These are phyloP conservation scores for Metroxylon sagu DNA, from an alignment of 176 grass and related monocot species.

Conservation along the genomic window DNA sequence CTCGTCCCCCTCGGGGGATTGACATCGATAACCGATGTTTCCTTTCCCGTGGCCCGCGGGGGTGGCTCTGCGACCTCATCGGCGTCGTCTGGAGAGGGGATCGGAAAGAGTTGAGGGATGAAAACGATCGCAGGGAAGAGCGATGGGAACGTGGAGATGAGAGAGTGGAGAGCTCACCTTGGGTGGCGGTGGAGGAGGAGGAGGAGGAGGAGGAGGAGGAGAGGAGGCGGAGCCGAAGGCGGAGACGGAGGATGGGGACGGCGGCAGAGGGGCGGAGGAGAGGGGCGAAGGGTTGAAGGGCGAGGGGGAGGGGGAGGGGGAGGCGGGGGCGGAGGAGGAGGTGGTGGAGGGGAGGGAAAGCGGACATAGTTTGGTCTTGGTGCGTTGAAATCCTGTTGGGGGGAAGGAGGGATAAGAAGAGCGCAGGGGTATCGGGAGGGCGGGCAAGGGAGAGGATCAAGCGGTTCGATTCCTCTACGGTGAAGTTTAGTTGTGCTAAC, in stretches of 20 bases:
- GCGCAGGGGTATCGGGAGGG: too few relatives aligned
- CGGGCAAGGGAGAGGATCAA: too few relatives aligned
- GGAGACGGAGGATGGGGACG: constrained; percentile 7
- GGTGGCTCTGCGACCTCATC: constrained; percentile 6
- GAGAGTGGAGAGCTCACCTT: constrained; percentile 16
- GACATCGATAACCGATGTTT: constrained; percentile 38
- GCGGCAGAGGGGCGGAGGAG: constrained; percentile 1
- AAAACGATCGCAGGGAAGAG: too few relatives aligned
- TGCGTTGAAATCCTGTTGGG: too few relatives aligned
- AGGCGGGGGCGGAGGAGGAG: constrained; percentile 32
- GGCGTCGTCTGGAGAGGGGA: constrained; percentile 17
- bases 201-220: constrained; percentile 1
- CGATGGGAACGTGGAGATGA: not conserved
- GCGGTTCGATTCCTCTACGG: too few relatives aligned
- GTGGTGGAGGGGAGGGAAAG: constrained; percentile 29
- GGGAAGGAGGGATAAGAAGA: too few relatives aligned
- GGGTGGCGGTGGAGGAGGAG: constrained; percentile 11
- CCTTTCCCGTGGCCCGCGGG: not conserved
- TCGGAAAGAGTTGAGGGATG: not conserved
- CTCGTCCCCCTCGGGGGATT: constrained; percentile 83
- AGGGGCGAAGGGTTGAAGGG: constrained; percentile 3
- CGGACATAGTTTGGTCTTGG: constrained; percentile 1
- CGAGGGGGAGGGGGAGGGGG: not conserved
- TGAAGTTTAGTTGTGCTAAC: too few relatives aligned
- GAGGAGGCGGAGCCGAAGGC: constrained; percentile 5